A percentile compares a stretch with the other conserved stretches of the same genome.
phyloP scores from a whole-genome alignment of 495 filamentous ascomycete genomes.

The Talaromyces adpressus region DNA sequence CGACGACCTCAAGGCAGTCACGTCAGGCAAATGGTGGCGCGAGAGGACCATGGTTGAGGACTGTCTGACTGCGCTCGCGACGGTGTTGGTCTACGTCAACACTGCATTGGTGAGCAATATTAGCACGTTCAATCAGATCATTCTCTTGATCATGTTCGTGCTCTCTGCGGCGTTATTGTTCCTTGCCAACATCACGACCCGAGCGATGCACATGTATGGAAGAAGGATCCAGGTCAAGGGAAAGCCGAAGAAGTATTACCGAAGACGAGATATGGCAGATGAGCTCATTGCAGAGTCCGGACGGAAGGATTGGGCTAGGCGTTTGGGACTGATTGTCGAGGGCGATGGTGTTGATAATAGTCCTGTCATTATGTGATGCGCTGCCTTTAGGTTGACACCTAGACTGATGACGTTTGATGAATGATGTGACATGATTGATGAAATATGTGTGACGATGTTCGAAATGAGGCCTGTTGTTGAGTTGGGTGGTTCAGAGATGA shows the following conservation, averaged over 20 bases:
- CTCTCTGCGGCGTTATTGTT: slow-evolving; percentile 41
- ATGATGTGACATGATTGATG: neutral
- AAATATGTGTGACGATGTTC: neutral
- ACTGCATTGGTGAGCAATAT: slow-evolving; percentile 46
- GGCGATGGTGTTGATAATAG: neutral
- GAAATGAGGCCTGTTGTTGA: neutral
- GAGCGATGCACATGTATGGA: slow-evolving; percentile 22
- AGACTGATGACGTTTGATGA: neutral
- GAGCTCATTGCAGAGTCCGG: slow-evolving; percentile 27
- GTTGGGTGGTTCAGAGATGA: neutral
- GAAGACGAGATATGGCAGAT: slow-evolving; percentile 27
- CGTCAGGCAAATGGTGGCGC: slow-evolving; percentile 47
- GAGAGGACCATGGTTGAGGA: slow-evolving; percentile 43
- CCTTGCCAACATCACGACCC: slow-evolving; percentile 32
- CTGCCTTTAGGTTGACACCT: neutral
- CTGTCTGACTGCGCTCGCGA: slow-evolving; percentile 37
- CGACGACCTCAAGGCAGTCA: slow-evolving; percentile 52
- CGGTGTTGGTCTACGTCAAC: slow-evolving; percentile 47
- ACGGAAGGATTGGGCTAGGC: slow-evolving; percentile 32
- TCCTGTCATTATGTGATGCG: slow-evolving; percentile 2
- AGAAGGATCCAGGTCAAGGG: slow-evolving; percentile 15
- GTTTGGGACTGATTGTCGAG: neutral
- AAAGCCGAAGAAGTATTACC: slow-evolving; percentile 18
- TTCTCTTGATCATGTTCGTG: slow-evolving; percentile 43
- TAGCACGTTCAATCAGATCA: slow-evolving; percentile 35